These are phyloP conservation scores for Pseudozyma pruni DNA, from an alignment of 1,284 basidiomycete genomes.

Conservation along the genomic window DNA sequence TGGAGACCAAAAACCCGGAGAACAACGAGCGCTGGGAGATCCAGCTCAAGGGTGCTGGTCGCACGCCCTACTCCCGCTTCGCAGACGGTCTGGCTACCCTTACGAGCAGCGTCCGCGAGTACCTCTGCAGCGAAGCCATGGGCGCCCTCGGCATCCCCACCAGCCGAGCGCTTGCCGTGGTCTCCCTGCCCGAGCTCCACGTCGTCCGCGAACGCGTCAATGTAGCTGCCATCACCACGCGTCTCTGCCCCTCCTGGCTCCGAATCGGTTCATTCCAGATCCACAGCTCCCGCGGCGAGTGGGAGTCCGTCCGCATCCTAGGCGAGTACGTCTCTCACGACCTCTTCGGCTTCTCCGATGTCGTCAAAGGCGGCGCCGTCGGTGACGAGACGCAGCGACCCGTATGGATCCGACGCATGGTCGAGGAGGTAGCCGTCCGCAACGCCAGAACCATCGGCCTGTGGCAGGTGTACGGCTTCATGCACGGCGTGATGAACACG, in stretches of 20 bases:
- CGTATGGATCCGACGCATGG: slow-evolving; percentile 53
- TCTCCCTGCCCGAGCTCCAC: slow-evolving; percentile 79
- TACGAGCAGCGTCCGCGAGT: slow-evolving; percentile 91
- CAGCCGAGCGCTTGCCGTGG: slow-evolving; percentile 84
- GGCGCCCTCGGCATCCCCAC: slow-evolving; percentile 87
- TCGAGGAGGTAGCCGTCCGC: slow-evolving; percentile 73
- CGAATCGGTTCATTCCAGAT: slow-evolving; percentile 93
- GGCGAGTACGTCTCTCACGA: slow-evolving; percentile 77
- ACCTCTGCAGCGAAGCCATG: slow-evolving; percentile 75
- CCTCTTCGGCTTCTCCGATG: slow-evolving; percentile 65
- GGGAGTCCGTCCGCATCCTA: slow-evolving; percentile 74
- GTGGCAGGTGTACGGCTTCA: slow-evolving; percentile 77
- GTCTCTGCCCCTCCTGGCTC: slow-evolving; percentile 88
- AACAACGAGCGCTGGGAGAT: slow-evolving; percentile 73
- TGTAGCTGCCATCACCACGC: slow-evolving; percentile 81
- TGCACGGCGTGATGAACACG: slow-evolving; percentile 84
- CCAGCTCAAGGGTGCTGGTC: slow-evolving; percentile 91
- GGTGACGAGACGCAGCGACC: slow-evolving; percentile 8
- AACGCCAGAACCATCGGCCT: slow-evolving; percentile 90
- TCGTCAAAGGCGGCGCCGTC: slow-evolving; percentile 33
- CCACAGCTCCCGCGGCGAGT: slow-evolving; percentile 73
- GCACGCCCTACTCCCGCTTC: slow-evolving; percentile 89
- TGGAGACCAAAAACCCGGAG: slow-evolving; percentile 75
- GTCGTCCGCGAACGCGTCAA: slow-evolving; percentile 85
- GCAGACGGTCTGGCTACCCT: slow-evolving; percentile 94